Evolutionary conservation across 1,284 basidiomycete genomes (phyloP).

Genomic region (Cutaneotrichosporon cyanovorans): DNA sequence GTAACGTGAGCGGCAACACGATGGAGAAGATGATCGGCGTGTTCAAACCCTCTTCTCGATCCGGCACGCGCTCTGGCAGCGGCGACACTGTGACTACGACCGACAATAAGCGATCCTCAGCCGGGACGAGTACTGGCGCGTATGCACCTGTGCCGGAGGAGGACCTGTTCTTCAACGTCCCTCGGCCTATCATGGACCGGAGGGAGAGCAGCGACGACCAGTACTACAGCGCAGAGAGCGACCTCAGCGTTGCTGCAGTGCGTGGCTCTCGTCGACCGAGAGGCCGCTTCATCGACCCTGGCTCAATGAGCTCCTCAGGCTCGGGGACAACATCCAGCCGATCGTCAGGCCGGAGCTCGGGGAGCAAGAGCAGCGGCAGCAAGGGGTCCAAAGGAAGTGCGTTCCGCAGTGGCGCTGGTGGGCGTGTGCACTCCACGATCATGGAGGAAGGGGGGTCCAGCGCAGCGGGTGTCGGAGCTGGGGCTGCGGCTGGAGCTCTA

Average conservation of each 20-base stretch:
- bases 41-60: neutral
- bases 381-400: conserved; percentile 4
- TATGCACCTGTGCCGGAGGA: conserved; percentile 12
- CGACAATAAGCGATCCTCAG: conserved; percentile 8
- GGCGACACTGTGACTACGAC: neutral
- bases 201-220: neutral
- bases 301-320: neutral
- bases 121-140: conserved; percentile 5
- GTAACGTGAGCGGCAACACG: conserved; percentile 17
- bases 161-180: conserved; percentile 13
- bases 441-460: conserved; percentile 7
- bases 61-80: conserved; percentile 1
- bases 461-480: neutral
- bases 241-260: neutral
- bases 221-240: conserved; percentile 10
- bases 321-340: conserved; percentile 5
- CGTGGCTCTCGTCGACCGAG: neutral
- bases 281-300: neutral
- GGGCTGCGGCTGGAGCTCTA: neutral
- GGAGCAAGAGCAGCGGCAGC: conserved; percentile 6
- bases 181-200: conserved; percentile 3
- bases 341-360: neutral
- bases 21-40: conserved; percentile 16
- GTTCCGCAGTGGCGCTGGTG: conserved; percentile 4
- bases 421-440: conserved; percentile 7